A percentile compares a stretch with the other conserved stretches of the same genome.
Evolutionary conservation across 176 grass and related monocot species (phyloP).

Genomic region (Musa acuminata): DNA sequence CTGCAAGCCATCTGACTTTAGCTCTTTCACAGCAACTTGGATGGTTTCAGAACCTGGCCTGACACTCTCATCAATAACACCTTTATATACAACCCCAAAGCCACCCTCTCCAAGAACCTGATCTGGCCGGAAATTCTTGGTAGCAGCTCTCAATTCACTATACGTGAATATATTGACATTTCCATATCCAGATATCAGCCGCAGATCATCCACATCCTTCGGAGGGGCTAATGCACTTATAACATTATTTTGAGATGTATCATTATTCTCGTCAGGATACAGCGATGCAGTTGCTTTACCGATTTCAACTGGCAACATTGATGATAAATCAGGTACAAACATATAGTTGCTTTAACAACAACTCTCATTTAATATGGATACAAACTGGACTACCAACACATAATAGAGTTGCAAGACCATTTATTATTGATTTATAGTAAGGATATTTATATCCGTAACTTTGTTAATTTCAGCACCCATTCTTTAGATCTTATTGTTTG

Average conservation of each 20-base stretch:
- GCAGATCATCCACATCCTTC: constrained; percentile 9
- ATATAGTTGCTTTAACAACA: background rate
- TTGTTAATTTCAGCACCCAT: background rate
- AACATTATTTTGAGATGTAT: background rate
- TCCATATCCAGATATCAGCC: constrained; percentile 14
- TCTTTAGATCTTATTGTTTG: background rate
- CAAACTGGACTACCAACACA: background rate
- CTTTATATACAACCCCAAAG: constrained; percentile 16
- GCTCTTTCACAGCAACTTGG: constrained; percentile 16
- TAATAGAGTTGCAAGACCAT: background rate
- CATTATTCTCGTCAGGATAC: background rate
- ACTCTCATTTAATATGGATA: too few relatives aligned
- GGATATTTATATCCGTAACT: too few relatives aligned
- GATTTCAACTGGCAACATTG: constrained; percentile 4
- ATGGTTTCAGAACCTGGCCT: constrained; percentile 12
- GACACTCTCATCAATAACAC: constrained; percentile 12
- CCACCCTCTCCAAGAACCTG: constrained; percentile 15
- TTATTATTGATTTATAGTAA: background rate
- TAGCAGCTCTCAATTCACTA: constrained; percentile 6
- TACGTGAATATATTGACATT: constrained; percentile 18
- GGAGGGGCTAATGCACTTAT: constrained; percentile 6
- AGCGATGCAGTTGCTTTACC: background rate
- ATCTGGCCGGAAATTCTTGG: constrained; percentile 13
- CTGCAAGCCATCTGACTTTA: constrained; percentile 3
- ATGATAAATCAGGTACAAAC: background rate